phyloP scores from a whole-genome alignment of 345 rosid genomes.

The Salix udensis region DNA sequence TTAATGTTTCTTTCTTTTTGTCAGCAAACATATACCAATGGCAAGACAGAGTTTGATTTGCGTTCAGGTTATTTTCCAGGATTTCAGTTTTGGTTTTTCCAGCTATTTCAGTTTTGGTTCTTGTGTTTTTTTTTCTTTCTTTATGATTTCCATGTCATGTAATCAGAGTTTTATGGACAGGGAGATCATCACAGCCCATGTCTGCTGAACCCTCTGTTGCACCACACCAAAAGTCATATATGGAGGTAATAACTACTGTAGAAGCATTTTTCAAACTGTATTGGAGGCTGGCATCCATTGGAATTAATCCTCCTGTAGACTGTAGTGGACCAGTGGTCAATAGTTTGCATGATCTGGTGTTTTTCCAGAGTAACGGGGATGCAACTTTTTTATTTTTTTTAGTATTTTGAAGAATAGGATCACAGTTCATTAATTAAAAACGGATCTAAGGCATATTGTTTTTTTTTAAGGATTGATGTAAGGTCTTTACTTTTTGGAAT shows the following conservation, averaged over 20 bases:
- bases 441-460: neutral
- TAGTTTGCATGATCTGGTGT: neutral
- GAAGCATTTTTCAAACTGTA: neutral
- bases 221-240: conserved; percentile 85
- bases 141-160: conserved; percentile 10
- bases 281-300: neutral
- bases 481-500: neutral
- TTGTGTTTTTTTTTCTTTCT: conserved; percentile 5
- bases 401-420: neutral
- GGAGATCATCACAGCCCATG: conserved; percentile 64
- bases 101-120: neutral
- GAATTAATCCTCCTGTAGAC: neutral
- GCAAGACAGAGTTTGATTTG: conserved; percentile 46
- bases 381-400: neutral
- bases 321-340: neutral
- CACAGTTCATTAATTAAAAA: neutral
- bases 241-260: conserved; percentile 54
- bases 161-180: conserved; percentile 45
- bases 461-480: neutral
- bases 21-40: conserved; percentile 61
- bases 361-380: neutral
- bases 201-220: conserved; percentile 52
- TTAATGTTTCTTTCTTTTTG: conserved; percentile 12
- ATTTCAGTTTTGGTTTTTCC: conserved; percentile 10
- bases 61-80: conserved; percentile 55